Percentiles rank a stretch among this genome's conserved stretches.
Conservation (phyloP, 192 early-diverging fungal genomes). For the Coemansia asiatica region DNA sequence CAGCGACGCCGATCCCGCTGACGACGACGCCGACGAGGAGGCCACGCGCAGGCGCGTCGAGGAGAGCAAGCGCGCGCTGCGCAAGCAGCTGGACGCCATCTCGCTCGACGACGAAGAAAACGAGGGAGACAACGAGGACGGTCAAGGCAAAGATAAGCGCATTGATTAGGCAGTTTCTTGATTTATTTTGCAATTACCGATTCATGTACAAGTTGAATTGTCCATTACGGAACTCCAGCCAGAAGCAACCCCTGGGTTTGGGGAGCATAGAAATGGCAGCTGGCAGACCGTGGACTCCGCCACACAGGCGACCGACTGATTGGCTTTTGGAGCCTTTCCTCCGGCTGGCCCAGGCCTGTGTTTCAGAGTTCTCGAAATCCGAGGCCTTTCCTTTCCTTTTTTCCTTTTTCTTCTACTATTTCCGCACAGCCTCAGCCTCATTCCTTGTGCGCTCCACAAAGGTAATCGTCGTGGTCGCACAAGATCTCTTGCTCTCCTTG, state of each 20-base stretch:
- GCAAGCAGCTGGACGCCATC: constrained; percentile 28
- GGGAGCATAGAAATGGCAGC: background rate
- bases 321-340: no score
- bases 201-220: background rate
- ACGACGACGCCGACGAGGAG: constrained; percentile 40
- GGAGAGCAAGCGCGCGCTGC: constrained; percentile 37
- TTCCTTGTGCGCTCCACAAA: no score
- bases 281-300: background rate
- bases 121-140: background rate
- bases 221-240: background rate
- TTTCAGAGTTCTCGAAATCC: no score
- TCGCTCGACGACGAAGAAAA: constrained; percentile 13
- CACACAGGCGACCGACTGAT: background rate
- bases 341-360: no score
- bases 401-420: no score
- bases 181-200: background rate
- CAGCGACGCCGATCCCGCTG: constrained; percentile 57
- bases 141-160: constrained; percentile 2
- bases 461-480: no score
- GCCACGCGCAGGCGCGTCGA: constrained; percentile 28
- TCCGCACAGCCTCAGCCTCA: no score
- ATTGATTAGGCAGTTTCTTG: background rate
- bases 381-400: no score
- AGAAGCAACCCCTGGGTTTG: no score
- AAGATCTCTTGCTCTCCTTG: no score